Conservation (phyloP, 208 protist species). For the Acanthamoeba sp. region DNA sequence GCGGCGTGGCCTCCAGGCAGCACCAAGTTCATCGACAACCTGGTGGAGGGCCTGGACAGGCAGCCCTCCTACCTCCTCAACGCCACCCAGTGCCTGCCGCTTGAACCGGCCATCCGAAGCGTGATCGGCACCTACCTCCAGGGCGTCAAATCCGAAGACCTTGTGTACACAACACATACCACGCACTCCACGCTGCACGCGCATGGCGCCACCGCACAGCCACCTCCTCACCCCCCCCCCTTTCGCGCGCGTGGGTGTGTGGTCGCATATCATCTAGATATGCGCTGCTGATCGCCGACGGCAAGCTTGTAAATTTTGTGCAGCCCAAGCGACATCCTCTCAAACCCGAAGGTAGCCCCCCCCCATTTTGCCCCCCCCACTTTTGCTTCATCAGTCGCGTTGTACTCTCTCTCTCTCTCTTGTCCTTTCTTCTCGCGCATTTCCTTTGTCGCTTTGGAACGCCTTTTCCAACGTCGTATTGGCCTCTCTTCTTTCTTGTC, state of each 20-base stretch:
- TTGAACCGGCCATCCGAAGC: slow-evolving; percentile 13
- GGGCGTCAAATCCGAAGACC: background rate
- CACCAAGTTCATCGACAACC: slow-evolving; percentile 59
- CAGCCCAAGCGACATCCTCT: slow-evolving; percentile 18
- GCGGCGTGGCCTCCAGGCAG: background rate
- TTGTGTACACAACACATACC: too few species aligned
- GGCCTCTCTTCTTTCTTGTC: background rate
- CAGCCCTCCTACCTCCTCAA: background rate
- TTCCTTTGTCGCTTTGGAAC: too few species aligned
- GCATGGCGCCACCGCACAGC: too few species aligned
- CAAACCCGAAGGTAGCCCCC: background rate
- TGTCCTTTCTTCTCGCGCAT: too few species aligned
- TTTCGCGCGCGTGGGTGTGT: too few species aligned
- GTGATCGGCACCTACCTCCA: slow-evolving; percentile 13
- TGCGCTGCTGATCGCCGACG: background rate
- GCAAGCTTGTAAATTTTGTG: slow-evolving; percentile 42
- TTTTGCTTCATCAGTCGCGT: too few species aligned
- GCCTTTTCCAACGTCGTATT: too few species aligned
- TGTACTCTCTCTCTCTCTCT: too few species aligned
- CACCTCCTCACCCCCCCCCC: too few species aligned
- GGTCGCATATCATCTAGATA: background rate
- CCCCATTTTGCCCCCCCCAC: too few species aligned
- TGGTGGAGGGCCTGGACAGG: slow-evolving; percentile 17
- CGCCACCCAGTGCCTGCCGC: background rate
- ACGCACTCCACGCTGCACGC: too few species aligned